A percentile compares a stretch with the other conserved stretches of the same genome.
Evolutionary conservation across 2,329 filamentous ascomycete species (phyloP).

Genomic region (Alternaria solani): DNA sequence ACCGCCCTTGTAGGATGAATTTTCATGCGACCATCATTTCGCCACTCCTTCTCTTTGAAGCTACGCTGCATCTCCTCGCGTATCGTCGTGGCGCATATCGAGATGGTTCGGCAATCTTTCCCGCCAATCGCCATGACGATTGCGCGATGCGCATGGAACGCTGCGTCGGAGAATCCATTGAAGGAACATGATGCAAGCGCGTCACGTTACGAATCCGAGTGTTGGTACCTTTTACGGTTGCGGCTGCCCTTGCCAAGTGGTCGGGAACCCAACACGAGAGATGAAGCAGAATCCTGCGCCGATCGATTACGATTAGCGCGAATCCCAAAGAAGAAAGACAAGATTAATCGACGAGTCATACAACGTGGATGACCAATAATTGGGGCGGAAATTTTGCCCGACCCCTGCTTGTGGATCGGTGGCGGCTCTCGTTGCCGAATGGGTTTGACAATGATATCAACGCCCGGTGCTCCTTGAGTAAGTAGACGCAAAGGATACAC

Average conservation of each 20-base stretch:
- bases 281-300: slow-evolving; percentile 11
- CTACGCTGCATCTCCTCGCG: background rate
- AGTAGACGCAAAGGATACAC: background rate
- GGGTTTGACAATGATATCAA: background rate
- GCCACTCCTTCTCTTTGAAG: background rate
- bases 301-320: slow-evolving; percentile 1
- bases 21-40: background rate
- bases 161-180: background rate
- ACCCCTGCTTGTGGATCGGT: background rate
- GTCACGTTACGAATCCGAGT: background rate
- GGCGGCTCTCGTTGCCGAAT: background rate
- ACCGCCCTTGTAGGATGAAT: background rate
- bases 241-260: background rate
- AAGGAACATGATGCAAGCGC: slow-evolving; percentile 5
- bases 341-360: slow-evolving; percentile 1
- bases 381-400: slow-evolving; percentile 3
- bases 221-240: background rate
- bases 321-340: background rate
- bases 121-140: background rate
- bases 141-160: background rate
- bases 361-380: background rate
- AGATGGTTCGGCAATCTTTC: background rate
- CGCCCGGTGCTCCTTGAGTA: background rate
- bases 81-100: background rate
- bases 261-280: slow-evolving; percentile 1